Evolutionary conservation across 1,139 yeast species (phyloP), one percentile per base, ranked within the genome.

Genomic region (Geotrichum candidum): DNA sequence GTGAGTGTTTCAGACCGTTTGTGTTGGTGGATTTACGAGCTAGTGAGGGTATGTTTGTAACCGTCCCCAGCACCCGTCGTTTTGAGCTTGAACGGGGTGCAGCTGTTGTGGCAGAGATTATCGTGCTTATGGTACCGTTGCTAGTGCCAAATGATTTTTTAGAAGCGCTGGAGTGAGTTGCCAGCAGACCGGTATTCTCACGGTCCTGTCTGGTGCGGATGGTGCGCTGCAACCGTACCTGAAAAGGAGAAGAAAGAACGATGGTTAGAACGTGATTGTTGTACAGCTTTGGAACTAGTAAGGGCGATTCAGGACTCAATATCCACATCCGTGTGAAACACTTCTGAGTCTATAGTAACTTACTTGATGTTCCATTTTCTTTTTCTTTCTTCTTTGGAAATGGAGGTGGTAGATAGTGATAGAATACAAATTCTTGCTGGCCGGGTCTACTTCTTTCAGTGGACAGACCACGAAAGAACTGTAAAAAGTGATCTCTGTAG

Each of bases 1-100:
- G 9, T 41, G 48, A 41, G 48, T 41, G 48, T 41, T 41, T 41
- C 48, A 41, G 18, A 18, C 48, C 48, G 41, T 35, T 35, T n/a
- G 41, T 35, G 18, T 18, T 15, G 23, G 11, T 41, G 5, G 48
- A 1, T 9, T 41, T 41, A 18, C 48, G 48, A 10, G 10, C 18
- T 2, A 15, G 22, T 41, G 51, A 11, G 13, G 52, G 31, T 15
- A 60, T 60, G 51, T 60, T 60, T 13, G 63, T 60, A 48, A 60
- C 58, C 4, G 63, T 60, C 11, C 60, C 54, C 9, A 60, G 52
- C 41, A 58, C 60, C 10, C 22, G 22, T 10, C 48, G 6, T 41
- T n/a, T 41, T 41, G 48, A 41, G 5, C 9, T 7, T n/a, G 48
- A 23, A 9, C 48, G 48, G 18, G 23, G 9, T 41, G 48, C 22